Evolutionary conservation across 1,139 yeast species (phyloP).

Genomic region (Debaryomyces udenii): DNA sequence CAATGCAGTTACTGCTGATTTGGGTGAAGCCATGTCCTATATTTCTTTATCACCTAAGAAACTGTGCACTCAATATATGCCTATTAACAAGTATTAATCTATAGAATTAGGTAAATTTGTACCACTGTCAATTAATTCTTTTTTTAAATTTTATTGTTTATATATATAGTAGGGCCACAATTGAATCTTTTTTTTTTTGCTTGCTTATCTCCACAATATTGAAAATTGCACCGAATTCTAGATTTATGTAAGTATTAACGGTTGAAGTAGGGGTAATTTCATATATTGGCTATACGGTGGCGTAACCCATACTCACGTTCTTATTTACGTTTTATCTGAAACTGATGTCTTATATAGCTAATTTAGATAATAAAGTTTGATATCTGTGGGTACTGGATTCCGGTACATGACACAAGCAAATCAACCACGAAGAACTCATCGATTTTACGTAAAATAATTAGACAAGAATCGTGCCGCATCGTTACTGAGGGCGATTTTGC

Average conservation of each 20-base stretch:
- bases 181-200: not conserved
- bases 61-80: not conserved
- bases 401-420: no score
- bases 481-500: no score
- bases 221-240: slow-evolving; percentile 2
- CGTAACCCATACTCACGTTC: not conserved
- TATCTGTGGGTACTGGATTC: no score
- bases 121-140: no score
- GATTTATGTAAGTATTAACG: not conserved
- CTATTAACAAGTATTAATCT: not conserved
- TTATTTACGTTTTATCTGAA: not conserved
- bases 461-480: no score
- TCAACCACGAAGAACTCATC: no score
- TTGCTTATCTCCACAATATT: slow-evolving; percentile 7
- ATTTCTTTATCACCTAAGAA: not conserved
- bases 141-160: no score
- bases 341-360: not conserved
- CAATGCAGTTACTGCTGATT: not conserved
- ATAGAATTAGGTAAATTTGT: no score
- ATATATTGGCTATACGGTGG: not conserved
- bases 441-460: no score
- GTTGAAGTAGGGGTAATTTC: not conserved
- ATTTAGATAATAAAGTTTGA: not conserved
- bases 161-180: slow-evolving; percentile 3
- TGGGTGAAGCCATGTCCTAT: slow-evolving; percentile 4